These are phyloP conservation scores for Hypseocharis bilobata DNA, from an alignment of 441 rosid species.

Conservation along the genomic window DNA sequence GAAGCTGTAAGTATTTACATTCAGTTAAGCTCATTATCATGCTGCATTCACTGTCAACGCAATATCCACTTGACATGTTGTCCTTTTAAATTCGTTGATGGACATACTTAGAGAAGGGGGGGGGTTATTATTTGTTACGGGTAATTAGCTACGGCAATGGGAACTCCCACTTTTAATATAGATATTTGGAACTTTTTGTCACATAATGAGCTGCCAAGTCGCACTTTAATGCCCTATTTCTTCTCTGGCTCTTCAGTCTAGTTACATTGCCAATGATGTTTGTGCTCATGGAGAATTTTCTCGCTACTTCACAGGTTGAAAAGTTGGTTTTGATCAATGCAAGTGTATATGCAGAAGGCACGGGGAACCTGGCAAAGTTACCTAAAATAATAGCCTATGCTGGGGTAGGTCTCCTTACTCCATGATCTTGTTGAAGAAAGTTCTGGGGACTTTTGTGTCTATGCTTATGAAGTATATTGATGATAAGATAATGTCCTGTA, in stretches of 20 bases:
- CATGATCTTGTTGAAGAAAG: neutral
- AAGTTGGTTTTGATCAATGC: conserved; percentile 74
- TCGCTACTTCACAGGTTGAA: conserved; percentile 41
- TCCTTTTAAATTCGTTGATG: neutral
- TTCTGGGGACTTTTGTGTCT: neutral
- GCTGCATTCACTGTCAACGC: neutral
- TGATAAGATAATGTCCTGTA: neutral
- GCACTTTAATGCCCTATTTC: too few species aligned
- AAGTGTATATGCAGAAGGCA: conserved; percentile 77
- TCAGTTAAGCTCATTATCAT: neutral
- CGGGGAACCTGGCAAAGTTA: conserved; percentile 57
- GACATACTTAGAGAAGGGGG: too few species aligned
- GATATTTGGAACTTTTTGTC: too few species aligned
- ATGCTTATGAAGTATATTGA: neutral
- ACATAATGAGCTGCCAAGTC: too few species aligned
- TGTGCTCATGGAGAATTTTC: neutral
- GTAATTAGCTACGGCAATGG: too few species aligned
- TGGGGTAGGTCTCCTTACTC: conserved; percentile 42
- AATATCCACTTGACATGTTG: neutral
- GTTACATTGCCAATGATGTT: too few species aligned
- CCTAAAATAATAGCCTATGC: conserved; percentile 66
- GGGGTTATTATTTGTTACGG: too few species aligned
- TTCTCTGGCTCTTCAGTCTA: too few species aligned
- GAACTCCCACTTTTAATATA: neutral
- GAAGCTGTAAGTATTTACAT: conserved; percentile 55